Percentiles rank a stretch among this genome's conserved stretches.
phyloP scores from a whole-genome alignment of 2,329 filamentous ascomycete genomes.

The Colletotrichum theobromicola region DNA sequence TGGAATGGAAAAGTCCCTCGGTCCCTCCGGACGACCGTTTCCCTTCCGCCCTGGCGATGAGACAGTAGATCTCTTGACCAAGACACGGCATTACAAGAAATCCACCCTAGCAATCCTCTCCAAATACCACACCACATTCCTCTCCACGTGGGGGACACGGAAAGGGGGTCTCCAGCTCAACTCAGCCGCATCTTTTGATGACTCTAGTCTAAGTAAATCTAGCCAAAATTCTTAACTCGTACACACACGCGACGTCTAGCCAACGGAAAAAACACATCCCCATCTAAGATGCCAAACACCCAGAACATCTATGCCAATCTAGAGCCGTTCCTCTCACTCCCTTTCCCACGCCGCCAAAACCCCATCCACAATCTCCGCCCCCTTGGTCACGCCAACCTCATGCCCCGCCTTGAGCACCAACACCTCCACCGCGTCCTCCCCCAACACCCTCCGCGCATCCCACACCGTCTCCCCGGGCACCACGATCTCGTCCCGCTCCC shows the following conservation, averaged over 20 bases:
- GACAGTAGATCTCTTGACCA: background rate
- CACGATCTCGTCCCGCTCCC: constrained; percentile 70
- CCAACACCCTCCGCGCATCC: constrained; percentile 64
- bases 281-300: background rate
- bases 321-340: background rate
- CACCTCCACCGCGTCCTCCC: constrained; percentile 61
- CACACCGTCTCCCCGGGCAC: constrained; percentile 66
- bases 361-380: constrained; percentile 58
- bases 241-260: background rate
- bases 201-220: background rate
- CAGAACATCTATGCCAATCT: background rate
- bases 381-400: constrained; percentile 70
- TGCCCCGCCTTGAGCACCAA: constrained; percentile 68
- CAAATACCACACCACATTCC: background rate
- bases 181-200: background rate
- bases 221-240: background rate
- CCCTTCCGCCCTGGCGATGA: background rate
- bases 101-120: background rate
- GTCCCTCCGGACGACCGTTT: background rate
- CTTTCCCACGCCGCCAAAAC: constrained; percentile 38
- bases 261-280: background rate
- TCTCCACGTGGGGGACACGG: background rate
- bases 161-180: background rate
- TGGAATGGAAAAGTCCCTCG: background rate
- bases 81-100: background rate